Evolutionary conservation across 2,329 filamentous ascomycete genomes (phyloP).

Genomic region (Chalaropsis ovoidea): DNA sequence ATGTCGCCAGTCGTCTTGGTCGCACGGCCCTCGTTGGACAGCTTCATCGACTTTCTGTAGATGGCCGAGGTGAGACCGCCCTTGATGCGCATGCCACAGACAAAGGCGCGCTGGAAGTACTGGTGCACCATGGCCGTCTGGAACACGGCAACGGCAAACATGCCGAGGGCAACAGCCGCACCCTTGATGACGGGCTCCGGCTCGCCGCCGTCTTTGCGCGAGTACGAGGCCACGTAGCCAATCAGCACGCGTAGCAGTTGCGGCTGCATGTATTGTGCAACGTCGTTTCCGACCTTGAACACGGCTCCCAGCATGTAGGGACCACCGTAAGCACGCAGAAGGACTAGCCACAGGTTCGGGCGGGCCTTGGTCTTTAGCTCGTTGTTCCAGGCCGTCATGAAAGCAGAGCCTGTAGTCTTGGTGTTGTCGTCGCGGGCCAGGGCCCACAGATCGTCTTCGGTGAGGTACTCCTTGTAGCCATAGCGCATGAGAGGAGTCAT

Average conservation of each 20-base stretch:
- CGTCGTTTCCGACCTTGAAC: constrained; percentile 83
- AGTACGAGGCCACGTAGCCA: constrained; percentile 61
- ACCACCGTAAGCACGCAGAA: constrained; percentile 74
- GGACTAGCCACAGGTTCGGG: constrained; percentile 69
- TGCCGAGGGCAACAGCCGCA: constrained; percentile 75
- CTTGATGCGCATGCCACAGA: constrained; percentile 94
- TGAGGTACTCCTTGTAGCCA: constrained; percentile 84
- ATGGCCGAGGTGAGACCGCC: constrained; percentile 81
- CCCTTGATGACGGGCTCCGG: constrained; percentile 75
- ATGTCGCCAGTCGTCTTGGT: constrained; percentile 92
- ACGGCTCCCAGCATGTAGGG: constrained; percentile 72
- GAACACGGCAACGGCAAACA: constrained; percentile 78
- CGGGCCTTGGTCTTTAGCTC: constrained; percentile 58
- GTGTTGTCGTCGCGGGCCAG: constrained; percentile 73
- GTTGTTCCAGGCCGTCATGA: constrained; percentile 65
- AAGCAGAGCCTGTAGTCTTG: constrained; percentile 55
- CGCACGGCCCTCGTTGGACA: constrained; percentile 87
- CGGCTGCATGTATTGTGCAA: constrained; percentile 79
- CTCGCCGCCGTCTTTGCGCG: constrained; percentile 40
- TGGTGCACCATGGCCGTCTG: constrained; percentile 88
- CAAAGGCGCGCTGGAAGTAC: constrained; percentile 92
- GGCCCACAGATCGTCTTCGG: constrained; percentile 93
- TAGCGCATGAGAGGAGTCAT: constrained; percentile 98
- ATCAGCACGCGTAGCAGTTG: constrained; percentile 81
- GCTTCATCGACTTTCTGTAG: constrained; percentile 77